A percentile compares a stretch with the other conserved stretches of the same genome.
These are phyloP conservation scores for Pisolithus marmoratus DNA, from an alignment of 768 basidiomycete species.

Conservation along the genomic window DNA sequence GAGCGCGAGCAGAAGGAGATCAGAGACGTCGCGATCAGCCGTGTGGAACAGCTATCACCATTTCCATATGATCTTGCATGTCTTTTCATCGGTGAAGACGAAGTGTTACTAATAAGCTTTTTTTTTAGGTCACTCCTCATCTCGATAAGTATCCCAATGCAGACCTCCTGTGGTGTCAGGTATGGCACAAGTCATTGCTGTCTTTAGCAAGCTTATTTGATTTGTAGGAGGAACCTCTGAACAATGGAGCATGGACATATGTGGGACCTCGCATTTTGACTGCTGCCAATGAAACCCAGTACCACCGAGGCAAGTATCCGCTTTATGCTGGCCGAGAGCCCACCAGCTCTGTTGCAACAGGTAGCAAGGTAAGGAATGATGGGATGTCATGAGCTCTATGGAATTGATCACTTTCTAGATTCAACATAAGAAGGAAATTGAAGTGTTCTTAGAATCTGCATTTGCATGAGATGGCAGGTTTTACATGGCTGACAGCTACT, in stretches of 20 bases:
- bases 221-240: slow-evolving; percentile 83
- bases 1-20: slow-evolving; percentile 90
- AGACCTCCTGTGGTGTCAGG: slow-evolving; percentile 89
- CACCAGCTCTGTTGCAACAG: slow-evolving; percentile 87
- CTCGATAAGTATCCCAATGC: slow-evolving; percentile 97
- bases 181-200: slow-evolving; percentile 17
- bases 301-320: slow-evolving; percentile 90
- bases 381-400: not conserved
- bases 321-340: slow-evolving; percentile 90
- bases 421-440: slow-evolving; percentile 90
- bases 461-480: slow-evolving; percentile 32
- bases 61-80: slow-evolving; percentile 93
- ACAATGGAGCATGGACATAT: slow-evolving; percentile 97
- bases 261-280: slow-evolving; percentile 91
- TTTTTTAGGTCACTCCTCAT: slow-evolving; percentile 74
- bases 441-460: slow-evolving; percentile 60
- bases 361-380: slow-evolving; percentile 63
- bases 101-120: slow-evolving; percentile 8
- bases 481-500: no score
- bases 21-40: slow-evolving; percentile 90
- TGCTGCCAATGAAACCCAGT: slow-evolving; percentile 82
- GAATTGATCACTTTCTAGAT: slow-evolving; percentile 35
- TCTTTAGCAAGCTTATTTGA: slow-evolving; percentile 1
- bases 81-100: slow-evolving; percentile 4
- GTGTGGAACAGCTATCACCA: slow-evolving; percentile 92